Evolutionary conservation across 164 flowering plant genomes (phyloP), one percentile per base, ranked within the genome.

Genomic region (Magnolia sinica): DNA sequence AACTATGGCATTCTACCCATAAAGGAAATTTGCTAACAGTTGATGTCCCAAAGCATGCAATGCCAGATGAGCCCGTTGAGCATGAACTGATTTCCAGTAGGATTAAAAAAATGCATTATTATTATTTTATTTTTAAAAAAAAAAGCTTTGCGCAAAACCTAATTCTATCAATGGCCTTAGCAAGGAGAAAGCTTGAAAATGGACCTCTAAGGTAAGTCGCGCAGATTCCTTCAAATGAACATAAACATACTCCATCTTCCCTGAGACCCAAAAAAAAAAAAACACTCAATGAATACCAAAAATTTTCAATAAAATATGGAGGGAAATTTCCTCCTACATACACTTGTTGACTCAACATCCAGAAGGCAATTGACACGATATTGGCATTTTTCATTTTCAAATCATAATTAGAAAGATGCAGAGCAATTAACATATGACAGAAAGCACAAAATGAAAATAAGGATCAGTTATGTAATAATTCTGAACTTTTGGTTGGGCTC

Each of bases 211-310:
- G 80, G 98, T 87, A 87, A 78, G 82, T 55, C 87, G 85, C 27
- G 91, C 82, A 73, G 96, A 78, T 83, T 93, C 97, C 85, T 74
- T 85, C 51, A 90, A 87, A 72, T 80, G 85, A 79, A 85, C 89
- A 86, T 88, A 91, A 45, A 93, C 82, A 82, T 92, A 92, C 66
- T 90, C 92, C 24, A 90, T 86, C 80, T 92, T 93, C 74, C 97
- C 97, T 95, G 87, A 76, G 81, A 80, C 37, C n/a, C n/a, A 9
- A 55, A 55, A 52, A 8, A 52, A 52, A 52, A 8, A 61, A 63
- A 9, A 58, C 24, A 29, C 52, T 22, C 10, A 2, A 63, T 63
- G 22, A 63, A n/a, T 7, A 50, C 31, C 24, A 29, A 45, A 70
- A 37, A 69, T 8, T 18, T 27, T 51, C 2, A 75, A 65, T 50